A percentile compares a stretch with the other conserved stretches of the same genome.
Conservation (phyloP, 352 stramenopile genomes). For the Blastocystis sp. region DNA sequence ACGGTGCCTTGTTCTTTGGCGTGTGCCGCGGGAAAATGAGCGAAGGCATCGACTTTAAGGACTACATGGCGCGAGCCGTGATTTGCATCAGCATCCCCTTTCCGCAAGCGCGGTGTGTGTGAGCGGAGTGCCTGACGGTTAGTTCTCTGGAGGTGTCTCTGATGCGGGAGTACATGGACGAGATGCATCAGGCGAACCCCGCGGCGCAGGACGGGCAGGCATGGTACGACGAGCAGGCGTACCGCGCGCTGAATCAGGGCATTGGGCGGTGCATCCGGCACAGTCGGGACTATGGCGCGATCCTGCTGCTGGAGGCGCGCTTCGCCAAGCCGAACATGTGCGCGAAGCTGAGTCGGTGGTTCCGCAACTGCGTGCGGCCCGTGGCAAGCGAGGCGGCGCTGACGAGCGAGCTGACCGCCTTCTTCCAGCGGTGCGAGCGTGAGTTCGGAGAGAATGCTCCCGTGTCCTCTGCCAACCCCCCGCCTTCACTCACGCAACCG, state of each 20-base stretch:
- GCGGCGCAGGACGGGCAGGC: conserved; percentile 1
- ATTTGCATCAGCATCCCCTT: conserved; percentile 97
- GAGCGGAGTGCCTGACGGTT: not conserved
- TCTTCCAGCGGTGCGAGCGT: conserved; percentile 1
- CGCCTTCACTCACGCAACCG: not conserved
- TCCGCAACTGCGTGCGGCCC: conserved; percentile 76
- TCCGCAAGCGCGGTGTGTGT: conserved; percentile 75
- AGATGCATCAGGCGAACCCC: conserved; percentile 52
- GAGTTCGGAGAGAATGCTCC: not conserved
- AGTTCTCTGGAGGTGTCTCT: conserved; percentile 86
- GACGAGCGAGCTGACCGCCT: not conserved
- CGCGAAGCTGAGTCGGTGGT: conserved; percentile 89
- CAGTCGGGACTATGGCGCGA: conserved; percentile 91
- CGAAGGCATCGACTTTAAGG: conserved; percentile 96
- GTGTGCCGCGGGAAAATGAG: conserved; percentile 96
- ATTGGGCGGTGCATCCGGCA: conserved; percentile 97
- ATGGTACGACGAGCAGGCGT: conserved; percentile 62
- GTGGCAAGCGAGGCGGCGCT: not conserved
- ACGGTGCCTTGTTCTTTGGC: conserved; percentile 90
- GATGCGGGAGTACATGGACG: conserved; percentile 78
- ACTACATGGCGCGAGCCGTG: conserved; percentile 91
- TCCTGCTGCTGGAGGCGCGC: conserved; percentile 92
- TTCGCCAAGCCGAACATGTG: conserved; percentile 86
- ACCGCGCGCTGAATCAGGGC: conserved; percentile 93
- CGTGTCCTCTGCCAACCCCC: not conserved